A percentile compares a stretch with the other conserved stretches of the same genome.
Evolutionary conservation across 192 early-diverging fungal species (phyloP).

Genomic region (Cetraspora pellucida): DNA sequence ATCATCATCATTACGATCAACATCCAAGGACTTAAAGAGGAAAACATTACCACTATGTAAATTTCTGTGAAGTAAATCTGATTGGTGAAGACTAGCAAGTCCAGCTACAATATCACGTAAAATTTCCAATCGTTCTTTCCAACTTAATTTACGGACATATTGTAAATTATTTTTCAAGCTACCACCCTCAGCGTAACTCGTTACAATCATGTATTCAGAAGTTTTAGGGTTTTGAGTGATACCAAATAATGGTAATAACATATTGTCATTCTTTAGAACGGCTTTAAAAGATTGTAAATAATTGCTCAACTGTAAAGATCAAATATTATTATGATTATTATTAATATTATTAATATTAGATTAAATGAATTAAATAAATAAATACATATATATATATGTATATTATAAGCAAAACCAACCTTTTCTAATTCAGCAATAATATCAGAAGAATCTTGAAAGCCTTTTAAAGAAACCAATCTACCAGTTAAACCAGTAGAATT

Average conservation of each 20-base stretch:
- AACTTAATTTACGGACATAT: background rate
- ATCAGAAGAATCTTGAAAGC: no score
- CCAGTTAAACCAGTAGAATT: no score
- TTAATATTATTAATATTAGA: no score
- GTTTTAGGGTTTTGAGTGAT: constrained; percentile 3
- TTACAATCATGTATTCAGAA: background rate
- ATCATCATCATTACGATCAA: no score
- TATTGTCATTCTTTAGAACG: background rate
- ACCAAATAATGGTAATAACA: background rate
- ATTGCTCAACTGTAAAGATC: background rate
- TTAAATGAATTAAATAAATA: no score
- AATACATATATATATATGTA: no score
- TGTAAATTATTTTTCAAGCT: background rate
- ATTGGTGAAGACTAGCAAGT: background rate
- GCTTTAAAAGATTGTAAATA: background rate
- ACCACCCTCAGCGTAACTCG: background rate
- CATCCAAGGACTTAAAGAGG: no score
- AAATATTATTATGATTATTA: background rate
- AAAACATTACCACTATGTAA: background rate
- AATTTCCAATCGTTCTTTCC: constrained; percentile 2
- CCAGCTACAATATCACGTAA: background rate
- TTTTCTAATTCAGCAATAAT: no score
- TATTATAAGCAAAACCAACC: no score
- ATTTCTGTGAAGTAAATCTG: background rate
- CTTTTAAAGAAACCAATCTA: no score